Evolutionary conservation across 2,329 filamentous ascomycete species (phyloP).

Genomic region (Balansia obtecta): DNA sequence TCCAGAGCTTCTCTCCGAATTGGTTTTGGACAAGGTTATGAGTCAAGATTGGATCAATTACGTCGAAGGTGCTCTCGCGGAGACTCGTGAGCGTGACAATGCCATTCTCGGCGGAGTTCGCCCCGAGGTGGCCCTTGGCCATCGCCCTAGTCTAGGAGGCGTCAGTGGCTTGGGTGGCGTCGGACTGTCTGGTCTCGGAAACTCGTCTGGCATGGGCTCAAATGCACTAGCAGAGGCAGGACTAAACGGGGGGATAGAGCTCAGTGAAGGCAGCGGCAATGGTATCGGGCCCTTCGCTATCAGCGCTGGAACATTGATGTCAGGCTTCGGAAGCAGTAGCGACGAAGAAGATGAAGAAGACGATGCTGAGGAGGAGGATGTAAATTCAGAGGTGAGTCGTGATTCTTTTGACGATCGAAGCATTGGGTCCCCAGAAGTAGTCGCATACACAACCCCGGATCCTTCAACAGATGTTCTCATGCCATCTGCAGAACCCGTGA

Average conservation of each 20-base stretch:
- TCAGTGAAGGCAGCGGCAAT: slow-evolving; percentile 49
- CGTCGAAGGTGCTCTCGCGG: slow-evolving; percentile 82
- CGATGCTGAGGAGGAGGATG: slow-evolving; percentile 70
- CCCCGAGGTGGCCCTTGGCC: slow-evolving; percentile 77
- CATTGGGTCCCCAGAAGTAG: slow-evolving; percentile 16
- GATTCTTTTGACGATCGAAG: slow-evolving; percentile 22
- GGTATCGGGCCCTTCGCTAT: slow-evolving; percentile 63
- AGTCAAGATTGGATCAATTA: slow-evolving; percentile 88
- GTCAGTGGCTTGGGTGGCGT: slow-evolving; percentile 34
- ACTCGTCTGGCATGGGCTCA: slow-evolving; percentile 33
- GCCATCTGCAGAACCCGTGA: slow-evolving; percentile 18
- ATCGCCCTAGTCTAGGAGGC: slow-evolving; percentile 50
- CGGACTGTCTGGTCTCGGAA: slow-evolving; percentile 33
- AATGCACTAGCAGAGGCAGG: slow-evolving; percentile 70
- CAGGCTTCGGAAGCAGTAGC: slow-evolving; percentile 87
- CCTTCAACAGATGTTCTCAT: slow-evolving; percentile 18
- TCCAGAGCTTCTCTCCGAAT: slow-evolving; percentile 71
- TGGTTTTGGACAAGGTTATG: slow-evolving; percentile 79
- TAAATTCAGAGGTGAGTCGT: slow-evolving; percentile 51
- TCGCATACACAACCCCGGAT: slow-evolving; percentile 14
- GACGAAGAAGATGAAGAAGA: slow-evolving; percentile 95
- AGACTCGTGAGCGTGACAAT: slow-evolving; percentile 91
- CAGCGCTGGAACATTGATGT: slow-evolving; percentile 63
- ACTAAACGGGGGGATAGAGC: slow-evolving; percentile 62
- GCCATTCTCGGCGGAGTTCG: slow-evolving; percentile 94